These are phyloP conservation scores for Leccinellum rugosiceps DNA, from an alignment of 768 basidiomycete species.

Conservation along the genomic window DNA sequence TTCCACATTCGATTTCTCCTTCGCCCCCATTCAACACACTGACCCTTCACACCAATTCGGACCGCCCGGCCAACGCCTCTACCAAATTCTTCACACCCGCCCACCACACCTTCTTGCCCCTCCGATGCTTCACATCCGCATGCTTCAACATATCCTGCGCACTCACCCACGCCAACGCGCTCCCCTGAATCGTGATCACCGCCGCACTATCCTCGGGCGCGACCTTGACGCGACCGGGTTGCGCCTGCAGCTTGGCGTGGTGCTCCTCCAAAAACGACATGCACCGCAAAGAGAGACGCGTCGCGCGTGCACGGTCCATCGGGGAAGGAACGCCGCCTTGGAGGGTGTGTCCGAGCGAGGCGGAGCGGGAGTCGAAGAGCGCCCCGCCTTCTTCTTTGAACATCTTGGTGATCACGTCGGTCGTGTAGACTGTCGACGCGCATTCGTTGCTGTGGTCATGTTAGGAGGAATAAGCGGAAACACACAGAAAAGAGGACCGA, in stretches of 20 bases:
- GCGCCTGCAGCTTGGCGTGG: slow-evolving; percentile 51
- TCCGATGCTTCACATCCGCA: slow-evolving; percentile 87
- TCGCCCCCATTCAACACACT: background rate
- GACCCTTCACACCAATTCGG: slow-evolving; percentile 44
- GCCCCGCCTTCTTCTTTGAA: slow-evolving; percentile 90
- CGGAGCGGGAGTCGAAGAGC: slow-evolving; percentile 91
- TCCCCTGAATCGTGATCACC: slow-evolving; percentile 88
- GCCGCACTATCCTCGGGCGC: slow-evolving; percentile 70
- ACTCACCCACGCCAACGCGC: slow-evolving; percentile 75
- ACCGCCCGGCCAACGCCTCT: slow-evolving; percentile 68
- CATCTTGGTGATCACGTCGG: slow-evolving; percentile 90
- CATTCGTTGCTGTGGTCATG: slow-evolving; percentile 65
- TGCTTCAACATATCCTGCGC: slow-evolving; percentile 81
- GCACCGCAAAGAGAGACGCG: slow-evolving; percentile 85
- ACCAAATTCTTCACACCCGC: slow-evolving; percentile 59
- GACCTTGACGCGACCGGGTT: slow-evolving; percentile 50
- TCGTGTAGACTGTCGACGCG: slow-evolving; percentile 86
- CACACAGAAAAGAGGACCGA: slow-evolving; percentile 35
- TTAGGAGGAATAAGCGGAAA: background rate
- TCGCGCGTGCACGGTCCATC: slow-evolving; percentile 87
- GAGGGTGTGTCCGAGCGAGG: slow-evolving; percentile 95
- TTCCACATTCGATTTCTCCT: background rate
- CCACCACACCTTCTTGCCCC: slow-evolving; percentile 85
- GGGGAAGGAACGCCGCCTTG: slow-evolving; percentile 97
- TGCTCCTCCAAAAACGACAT: slow-evolving; percentile 93